phyloP scores from a whole-genome alignment of 257 asterid genomes.

The Nicotiana tomentosiformis region DNA sequence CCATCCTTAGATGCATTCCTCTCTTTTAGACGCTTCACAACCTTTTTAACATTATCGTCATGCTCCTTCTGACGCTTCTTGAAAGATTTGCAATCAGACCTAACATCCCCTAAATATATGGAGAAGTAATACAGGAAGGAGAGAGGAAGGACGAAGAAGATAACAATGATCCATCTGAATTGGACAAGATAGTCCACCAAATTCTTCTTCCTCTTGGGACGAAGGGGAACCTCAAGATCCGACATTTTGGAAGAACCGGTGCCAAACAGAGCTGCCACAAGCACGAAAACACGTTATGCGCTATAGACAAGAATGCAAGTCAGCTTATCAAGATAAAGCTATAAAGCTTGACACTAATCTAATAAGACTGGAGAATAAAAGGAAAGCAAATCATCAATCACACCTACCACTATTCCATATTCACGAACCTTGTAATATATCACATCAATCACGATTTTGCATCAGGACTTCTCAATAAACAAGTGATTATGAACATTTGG shows the following conservation, averaged over 20 bases:
- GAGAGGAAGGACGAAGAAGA: slow-evolving; percentile 80
- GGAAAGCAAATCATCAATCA: not conserved
- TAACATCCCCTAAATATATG: slow-evolving; percentile 72
- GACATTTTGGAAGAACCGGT: slow-evolving; percentile 37
- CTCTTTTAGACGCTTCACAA: slow-evolving; percentile 42
- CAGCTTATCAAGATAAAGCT: not conserved
- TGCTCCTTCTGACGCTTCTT: slow-evolving; percentile 55
- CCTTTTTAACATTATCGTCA: slow-evolving; percentile 44
- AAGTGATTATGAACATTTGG: not conserved
- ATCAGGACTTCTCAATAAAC: not conserved
- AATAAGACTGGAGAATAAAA: not conserved
- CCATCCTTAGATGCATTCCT: slow-evolving; percentile 44
- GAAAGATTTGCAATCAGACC: slow-evolving; percentile 68
- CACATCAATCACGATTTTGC: not conserved
- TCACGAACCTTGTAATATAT: not conserved
- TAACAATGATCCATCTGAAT: slow-evolving; percentile 85
- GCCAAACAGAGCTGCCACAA: slow-evolving; percentile 11
- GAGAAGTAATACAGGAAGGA: slow-evolving; percentile 71
- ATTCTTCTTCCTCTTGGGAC: slow-evolving; percentile 87
- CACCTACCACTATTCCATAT: not conserved
- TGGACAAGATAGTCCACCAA: slow-evolving; percentile 81
- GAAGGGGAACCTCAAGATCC: slow-evolving; percentile 80
- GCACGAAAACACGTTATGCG: not conserved
- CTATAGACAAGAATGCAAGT: not conserved
- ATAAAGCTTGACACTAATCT: not conserved